phyloP scores from a whole-genome alignment of 1,284 basidiomycete genomes.

The Peniophora sp. region DNA sequence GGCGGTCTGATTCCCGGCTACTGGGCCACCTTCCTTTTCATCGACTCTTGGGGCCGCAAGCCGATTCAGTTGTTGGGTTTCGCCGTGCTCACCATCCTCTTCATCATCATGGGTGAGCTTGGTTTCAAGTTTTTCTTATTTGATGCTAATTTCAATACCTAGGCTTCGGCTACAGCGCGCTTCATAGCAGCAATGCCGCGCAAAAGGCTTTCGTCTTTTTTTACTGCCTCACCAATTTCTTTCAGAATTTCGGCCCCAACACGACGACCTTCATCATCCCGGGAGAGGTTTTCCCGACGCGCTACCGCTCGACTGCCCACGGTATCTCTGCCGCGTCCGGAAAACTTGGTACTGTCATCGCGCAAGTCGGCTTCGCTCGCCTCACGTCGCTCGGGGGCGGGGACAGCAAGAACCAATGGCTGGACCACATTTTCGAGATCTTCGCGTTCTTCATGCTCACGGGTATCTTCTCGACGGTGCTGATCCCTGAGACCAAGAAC shows the following conservation, averaged over 20 bases:
- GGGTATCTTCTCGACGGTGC: constrained; percentile 69
- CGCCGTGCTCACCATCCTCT: constrained; percentile 56
- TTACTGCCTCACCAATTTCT: constrained; percentile 71
- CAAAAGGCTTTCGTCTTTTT: constrained; percentile 69
- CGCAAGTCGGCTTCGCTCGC: constrained; percentile 72
- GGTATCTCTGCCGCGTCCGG: constrained; percentile 81
- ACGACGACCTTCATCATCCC: constrained; percentile 79
- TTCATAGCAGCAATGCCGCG: constrained; percentile 45
- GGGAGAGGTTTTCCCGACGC: constrained; percentile 82
- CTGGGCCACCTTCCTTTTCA: constrained; percentile 59
- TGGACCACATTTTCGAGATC: constrained; percentile 64
- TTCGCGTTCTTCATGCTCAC: constrained; percentile 51
- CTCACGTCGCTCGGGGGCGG: constrained; percentile 60
- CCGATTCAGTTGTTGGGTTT: constrained; percentile 79
- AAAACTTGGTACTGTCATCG: constrained; percentile 79
- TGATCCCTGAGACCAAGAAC: constrained; percentile 72
- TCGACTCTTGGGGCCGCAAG: constrained; percentile 69
- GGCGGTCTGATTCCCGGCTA: constrained; percentile 74
- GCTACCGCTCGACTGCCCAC: constrained; percentile 78
- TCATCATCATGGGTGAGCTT: constrained; percentile 44
- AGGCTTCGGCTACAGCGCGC: constrained; percentile 58
- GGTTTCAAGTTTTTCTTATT: constrained; percentile 1
- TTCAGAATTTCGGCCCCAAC: constrained; percentile 78
- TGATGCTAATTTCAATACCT: background rate
- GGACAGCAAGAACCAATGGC: constrained; percentile 36